Evolutionary conservation across 1,139 yeast species (phyloP).

Genomic region (Hansenula lynferdii): DNA sequence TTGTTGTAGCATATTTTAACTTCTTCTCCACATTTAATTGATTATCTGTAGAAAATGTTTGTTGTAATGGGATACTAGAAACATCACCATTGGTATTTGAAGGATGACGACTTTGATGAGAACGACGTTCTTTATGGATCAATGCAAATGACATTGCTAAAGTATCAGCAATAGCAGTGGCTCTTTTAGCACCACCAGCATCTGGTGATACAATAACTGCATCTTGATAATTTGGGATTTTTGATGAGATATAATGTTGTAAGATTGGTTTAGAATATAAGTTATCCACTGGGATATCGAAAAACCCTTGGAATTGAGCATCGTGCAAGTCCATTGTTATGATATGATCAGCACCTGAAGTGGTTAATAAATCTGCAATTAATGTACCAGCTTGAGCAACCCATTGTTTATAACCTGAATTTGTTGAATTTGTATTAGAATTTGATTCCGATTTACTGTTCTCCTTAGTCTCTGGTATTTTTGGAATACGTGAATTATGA

Average conservation of each 20-base stretch:
- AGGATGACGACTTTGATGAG: constrained; percentile 16
- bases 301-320: constrained; percentile 91
- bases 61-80: background rate
- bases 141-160: constrained; percentile 88
- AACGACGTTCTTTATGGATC: constrained; percentile 91
- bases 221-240: constrained; percentile 68
- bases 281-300: constrained; percentile 90
- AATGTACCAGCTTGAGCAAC: constrained; percentile 93
- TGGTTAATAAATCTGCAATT: constrained; percentile 79
- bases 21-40: constrained; percentile 22
- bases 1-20: constrained; percentile 58
- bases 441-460: constrained; percentile 17
- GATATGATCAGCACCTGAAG: constrained; percentile 96
- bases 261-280: constrained; percentile 79
- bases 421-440: constrained; percentile 27
- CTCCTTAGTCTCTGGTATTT: constrained; percentile 28
- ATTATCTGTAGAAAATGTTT: too few species aligned
- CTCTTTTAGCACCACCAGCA: constrained; percentile 97
- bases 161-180: constrained; percentile 89
- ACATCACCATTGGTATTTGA: background rate
- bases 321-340: constrained; percentile 98
- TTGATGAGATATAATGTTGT: constrained; percentile 72
- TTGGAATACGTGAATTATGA: constrained; percentile 25
- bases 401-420: constrained; percentile 87
- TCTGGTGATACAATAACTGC: constrained; percentile 93